A percentile compares a stretch with the other conserved stretches of the same genome.
Evolutionary conservation across 1,284 basidiomycete species (phyloP).

Genomic region (Naganishia albida): DNA sequence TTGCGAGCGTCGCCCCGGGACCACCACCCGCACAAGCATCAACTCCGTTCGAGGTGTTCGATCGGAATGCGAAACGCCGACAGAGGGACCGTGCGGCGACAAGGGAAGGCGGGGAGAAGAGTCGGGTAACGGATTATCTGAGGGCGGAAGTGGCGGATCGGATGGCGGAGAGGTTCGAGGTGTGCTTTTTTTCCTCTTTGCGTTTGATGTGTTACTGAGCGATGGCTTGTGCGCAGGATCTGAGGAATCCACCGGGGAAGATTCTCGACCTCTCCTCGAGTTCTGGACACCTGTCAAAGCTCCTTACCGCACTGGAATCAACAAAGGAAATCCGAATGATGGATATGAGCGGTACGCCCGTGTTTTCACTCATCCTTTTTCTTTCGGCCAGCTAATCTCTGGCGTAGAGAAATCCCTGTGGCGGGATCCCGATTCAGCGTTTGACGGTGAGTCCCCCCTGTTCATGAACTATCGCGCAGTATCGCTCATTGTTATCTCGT

Average conservation of each 20-base stretch:
- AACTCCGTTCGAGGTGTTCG: slow-evolving; percentile 33
- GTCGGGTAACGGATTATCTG: slow-evolving; percentile 80
- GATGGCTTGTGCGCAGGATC: slow-evolving; percentile 63
- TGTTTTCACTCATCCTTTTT: not conserved
- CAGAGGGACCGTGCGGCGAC: slow-evolving; percentile 35
- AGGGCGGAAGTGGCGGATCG: slow-evolving; percentile 86
- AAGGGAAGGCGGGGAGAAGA: slow-evolving; percentile 42
- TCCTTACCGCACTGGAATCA: slow-evolving; percentile 68
- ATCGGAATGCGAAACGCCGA: slow-evolving; percentile 29
- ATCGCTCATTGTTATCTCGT: slow-evolving; percentile 13
- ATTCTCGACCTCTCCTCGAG: slow-evolving; percentile 92
- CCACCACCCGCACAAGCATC: slow-evolving; percentile 18
- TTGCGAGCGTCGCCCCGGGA: slow-evolving; percentile 11
- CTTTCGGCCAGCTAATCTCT: not conserved
- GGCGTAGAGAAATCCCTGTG: slow-evolving; percentile 30
- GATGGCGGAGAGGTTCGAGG: slow-evolving; percentile 84
- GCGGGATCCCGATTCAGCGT: slow-evolving; percentile 64
- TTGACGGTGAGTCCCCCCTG: slow-evolving; percentile 63
- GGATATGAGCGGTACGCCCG: slow-evolving; percentile 74
- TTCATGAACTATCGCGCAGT: slow-evolving; percentile 33
- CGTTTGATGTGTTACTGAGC: not conserved
- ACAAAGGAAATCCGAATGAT: slow-evolving; percentile 79
- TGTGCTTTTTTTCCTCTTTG: slow-evolving; percentile 45
- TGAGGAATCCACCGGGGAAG: slow-evolving; percentile 77
- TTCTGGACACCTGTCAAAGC: slow-evolving; percentile 85